A percentile compares a stretch with the other conserved stretches of the same genome.
These are phyloP conservation scores for Colletotrichum incanum DNA, from an alignment of 2,329 filamentous ascomycete genomes.

Conservation along the genomic window DNA sequence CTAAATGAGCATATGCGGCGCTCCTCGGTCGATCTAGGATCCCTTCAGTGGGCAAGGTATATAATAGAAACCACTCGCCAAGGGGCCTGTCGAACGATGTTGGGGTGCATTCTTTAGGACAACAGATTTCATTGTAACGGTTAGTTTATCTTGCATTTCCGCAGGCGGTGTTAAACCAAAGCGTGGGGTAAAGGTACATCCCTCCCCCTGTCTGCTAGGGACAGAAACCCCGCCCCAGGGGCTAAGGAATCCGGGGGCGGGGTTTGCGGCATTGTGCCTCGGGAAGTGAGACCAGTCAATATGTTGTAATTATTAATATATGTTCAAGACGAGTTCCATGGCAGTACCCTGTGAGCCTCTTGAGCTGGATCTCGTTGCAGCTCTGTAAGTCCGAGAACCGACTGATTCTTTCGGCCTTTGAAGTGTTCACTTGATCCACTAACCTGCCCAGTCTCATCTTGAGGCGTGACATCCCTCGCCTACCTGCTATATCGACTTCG, in stretches of 20 bases:
- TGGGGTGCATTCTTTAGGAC: no score
- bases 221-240: conserved; percentile 18
- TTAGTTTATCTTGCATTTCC: conserved; percentile 24
- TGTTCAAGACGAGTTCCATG: not conserved
- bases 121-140: not conserved
- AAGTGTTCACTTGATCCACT: not conserved
- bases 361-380: not conserved
- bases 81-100: no score
- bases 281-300: conserved; percentile 17
- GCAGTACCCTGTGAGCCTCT: not conserved
- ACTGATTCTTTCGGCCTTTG: not conserved
- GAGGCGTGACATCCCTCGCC: not conserved
- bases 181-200: conserved; percentile 14
- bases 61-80: not conserved
- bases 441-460: not conserved
- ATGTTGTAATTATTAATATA: conserved; percentile 14
- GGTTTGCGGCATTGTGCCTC: conserved; percentile 25
- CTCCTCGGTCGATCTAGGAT: conserved; percentile 31
- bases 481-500: not conserved
- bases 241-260: conserved; percentile 27
- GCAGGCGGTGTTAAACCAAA: conserved; percentile 1
- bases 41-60: conserved; percentile 18
- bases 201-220: conserved; percentile 1
- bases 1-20: not conserved
- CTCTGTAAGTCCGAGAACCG: not conserved